A percentile compares a stretch with the other conserved stretches of the same genome.
Conservation (phyloP, 805 yeast species). For the Metschnikowia henanensis region DNA sequence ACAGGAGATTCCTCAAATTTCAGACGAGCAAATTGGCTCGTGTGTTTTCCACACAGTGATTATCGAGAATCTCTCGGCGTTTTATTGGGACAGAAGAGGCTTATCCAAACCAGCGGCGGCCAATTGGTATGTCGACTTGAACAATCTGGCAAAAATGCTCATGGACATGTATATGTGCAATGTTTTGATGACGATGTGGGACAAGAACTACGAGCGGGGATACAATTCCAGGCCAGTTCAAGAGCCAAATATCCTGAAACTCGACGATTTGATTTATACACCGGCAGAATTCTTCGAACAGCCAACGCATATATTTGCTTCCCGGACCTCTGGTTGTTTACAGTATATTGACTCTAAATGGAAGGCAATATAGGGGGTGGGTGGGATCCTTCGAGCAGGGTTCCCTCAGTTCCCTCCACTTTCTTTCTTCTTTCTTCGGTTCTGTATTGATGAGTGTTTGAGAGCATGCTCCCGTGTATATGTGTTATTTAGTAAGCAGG, state of each 20-base stretch:
- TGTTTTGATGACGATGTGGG: slow-evolving; percentile 30
- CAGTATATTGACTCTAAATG: slow-evolving; percentile 2
- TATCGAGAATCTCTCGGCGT: slow-evolving; percentile 35
- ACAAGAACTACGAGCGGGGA: slow-evolving; percentile 31
- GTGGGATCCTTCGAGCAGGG: no score
- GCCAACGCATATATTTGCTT: neutral
- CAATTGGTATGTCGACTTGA: slow-evolving; percentile 19
- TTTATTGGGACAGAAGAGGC: slow-evolving; percentile 30
- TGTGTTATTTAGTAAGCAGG: no score
- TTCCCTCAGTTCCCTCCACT: neutral
- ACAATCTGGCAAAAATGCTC: slow-evolving; percentile 12
- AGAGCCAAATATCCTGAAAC: neutral
- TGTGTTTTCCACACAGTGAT: slow-evolving; percentile 23
- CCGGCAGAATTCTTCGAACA: slow-evolving; percentile 12
- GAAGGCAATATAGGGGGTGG: neutral
- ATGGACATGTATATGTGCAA: slow-evolving; percentile 26
- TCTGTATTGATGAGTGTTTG: slow-evolving; percentile 7
- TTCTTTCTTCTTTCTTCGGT: neutral
- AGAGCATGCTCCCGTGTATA: slow-evolving; percentile 6
- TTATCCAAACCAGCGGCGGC: neutral
- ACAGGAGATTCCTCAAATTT: slow-evolving; percentile 2
- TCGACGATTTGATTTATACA: slow-evolving; percentile 10
- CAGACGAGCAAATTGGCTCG: neutral
- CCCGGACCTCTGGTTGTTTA: neutral
- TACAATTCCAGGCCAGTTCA: slow-evolving; percentile 15